These are phyloP conservation scores for Trichosporon inkin DNA, from an alignment of 1,284 basidiomycete species.

Conservation along the genomic window DNA sequence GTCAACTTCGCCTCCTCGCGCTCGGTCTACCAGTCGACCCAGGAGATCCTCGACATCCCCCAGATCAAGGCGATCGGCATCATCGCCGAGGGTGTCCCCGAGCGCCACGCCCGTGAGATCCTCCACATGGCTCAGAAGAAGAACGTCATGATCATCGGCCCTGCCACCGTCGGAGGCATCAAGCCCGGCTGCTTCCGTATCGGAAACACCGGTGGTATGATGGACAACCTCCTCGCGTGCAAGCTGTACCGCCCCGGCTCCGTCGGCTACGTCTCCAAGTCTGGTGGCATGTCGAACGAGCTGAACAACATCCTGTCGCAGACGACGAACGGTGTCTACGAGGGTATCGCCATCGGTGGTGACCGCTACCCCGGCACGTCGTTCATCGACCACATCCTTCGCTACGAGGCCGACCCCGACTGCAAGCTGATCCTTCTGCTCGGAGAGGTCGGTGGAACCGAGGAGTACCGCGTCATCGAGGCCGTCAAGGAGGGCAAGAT, in stretches of 20 bases:
- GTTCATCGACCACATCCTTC: conserved; percentile 97
- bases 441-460: conserved; percentile 97
- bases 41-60: conserved; percentile 75
- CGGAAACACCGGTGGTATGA: conserved; percentile 99
- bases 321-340: conserved; percentile 97
- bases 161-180: conserved; percentile 98
- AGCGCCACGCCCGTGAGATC: conserved; percentile 94
- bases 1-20: conserved; percentile 97
- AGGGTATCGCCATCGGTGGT: conserved; percentile 99
- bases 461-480: conserved; percentile 98
- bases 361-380: conserved; percentile 98
- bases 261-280: conserved; percentile 98
- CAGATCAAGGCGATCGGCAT: conserved; percentile 82
- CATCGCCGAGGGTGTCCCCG: conserved; percentile 98
- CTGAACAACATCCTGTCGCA: conserved; percentile 99
- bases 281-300: conserved; percentile 99
- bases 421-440: conserved; percentile 99
- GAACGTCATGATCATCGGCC: conserved; percentile 91
- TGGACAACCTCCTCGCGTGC: conserved; percentile 99
- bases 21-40: conserved; percentile 89
- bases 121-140: conserved; percentile 82
- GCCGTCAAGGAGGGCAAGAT: conserved; percentile 91
- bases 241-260: conserved; percentile 98
- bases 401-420: conserved; percentile 93
- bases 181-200: conserved; percentile 99